Base-by-base conservation (phyloP, 352 stramenopile genomes). In the Globisporangium cystogenes region DNA sequence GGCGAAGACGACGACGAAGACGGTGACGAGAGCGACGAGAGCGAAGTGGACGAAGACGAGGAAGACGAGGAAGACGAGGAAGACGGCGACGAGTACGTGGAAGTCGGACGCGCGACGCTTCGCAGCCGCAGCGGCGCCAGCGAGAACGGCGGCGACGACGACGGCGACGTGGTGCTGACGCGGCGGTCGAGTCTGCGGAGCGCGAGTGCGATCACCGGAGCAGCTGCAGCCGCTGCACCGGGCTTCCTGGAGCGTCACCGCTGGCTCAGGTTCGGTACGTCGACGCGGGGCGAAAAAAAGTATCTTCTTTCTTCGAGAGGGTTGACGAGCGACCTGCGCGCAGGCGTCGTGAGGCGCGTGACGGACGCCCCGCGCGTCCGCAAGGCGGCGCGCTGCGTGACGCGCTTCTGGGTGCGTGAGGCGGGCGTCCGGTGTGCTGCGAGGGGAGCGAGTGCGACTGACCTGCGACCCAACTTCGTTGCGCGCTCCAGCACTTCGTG, bases 351-450 rank as follows among this genome's bases (percentile, higher is more conserved):
- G 14, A 36, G 27, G 33, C 51, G 57, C 29, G 12, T 50, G 20
- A 41, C 23, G 5, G 50, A 54, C 14, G 49, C 50, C n/a, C 45
- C 45, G 20, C 48, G 39, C 26, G 58, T 67, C 6, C 74, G 69
- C 37, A 62, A 58, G 20, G 7, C 67, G 14, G 53, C 60, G 8
- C 68, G 60, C 4, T 61, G 51, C 21, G 21, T 75, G 24, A 62
- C 66, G 2, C 63, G 65, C 29, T 55, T 85, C 40, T 88, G 70
- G 74, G 68, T 76, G 40, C 21, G 65, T 42, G 12, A 12, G 31
- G 8, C 15, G 29, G 4, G 12, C 31, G 23, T 8, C 26, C 45
- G 10, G 15, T 6, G 16, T 18, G 7, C 11, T 39, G 8, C 3
- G 8, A 27, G 23, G n/a, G n/a, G n/a, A n/a, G n/a, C n/a, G n/a